Base-by-base conservation (phyloP, 108 stramenopile genomes). In the Nitzschia sp. region DNA sequence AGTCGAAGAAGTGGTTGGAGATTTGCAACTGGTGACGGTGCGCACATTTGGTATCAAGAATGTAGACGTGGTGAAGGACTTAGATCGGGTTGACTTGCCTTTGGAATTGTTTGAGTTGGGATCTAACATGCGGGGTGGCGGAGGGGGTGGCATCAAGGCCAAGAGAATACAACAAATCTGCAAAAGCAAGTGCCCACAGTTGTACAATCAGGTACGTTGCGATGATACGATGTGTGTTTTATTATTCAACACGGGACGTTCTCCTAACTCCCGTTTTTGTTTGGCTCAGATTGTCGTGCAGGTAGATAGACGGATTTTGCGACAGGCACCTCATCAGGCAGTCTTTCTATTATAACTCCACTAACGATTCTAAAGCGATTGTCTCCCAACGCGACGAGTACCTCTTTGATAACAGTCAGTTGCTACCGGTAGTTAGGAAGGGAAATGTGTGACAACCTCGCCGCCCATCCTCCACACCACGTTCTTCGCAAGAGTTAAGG, bases 1-100 rank as follows among this genome's bases (percentile, higher is more conserved):
- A 26, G 84, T 89, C 1, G 77, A 87, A 36, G 86, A 87, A 9
- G 60, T 85, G 15, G 75, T 71, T 18, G 89, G 88, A 2, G 86
- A 89, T 68, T 69, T 94, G 47, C 85, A 89, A 69, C 54, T 73
- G 30, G 56, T 92, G 18, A 74, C 77, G 3, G 86, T 92, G 11
- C 73, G 86, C 13, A 95, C 91, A n/a, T 84, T 95, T 49, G 94
- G 91, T 24, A 68, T 95, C 13, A 93, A 95, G 70, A 89, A 89
- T 48, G 63, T 86, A 33, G 80, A 86, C 55, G 81, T 85, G 6
- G 59, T 48, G 11, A 54, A 69, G 29, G 86, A 84, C 42, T 75
- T 90, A 21, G 76, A 68, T n/a, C 76, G 54, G 8, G 60, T 75
- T 17, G 64, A 75, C 28, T 72, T 95, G 31, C 94, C 94, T 17